Conservation (phyloP, 768 basidiomycete species). For the Ephemerocybe angulata region DNA sequence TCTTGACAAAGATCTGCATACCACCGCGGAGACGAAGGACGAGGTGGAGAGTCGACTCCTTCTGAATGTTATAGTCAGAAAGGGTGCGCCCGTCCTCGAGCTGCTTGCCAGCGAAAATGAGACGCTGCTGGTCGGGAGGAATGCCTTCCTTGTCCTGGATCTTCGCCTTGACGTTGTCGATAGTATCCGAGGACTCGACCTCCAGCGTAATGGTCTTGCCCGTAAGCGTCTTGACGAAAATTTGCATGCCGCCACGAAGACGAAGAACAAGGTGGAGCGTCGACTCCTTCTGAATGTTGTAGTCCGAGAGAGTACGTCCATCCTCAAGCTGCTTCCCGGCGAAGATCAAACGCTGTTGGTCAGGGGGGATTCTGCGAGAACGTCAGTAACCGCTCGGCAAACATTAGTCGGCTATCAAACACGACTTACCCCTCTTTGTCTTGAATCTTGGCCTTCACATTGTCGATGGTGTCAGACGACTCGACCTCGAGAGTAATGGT, state of each 20-base stretch:
- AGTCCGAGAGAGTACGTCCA: conserved; percentile 88
- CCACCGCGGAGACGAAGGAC: conserved; percentile 69
- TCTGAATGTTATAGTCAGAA: conserved; percentile 80
- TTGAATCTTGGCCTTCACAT: conserved; percentile 82
- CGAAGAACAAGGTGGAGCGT: conserved; percentile 81
- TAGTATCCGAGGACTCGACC: conserved; percentile 90
- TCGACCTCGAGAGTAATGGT: conserved; percentile 86
- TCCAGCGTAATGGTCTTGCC: conserved; percentile 93
- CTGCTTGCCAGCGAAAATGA: conserved; percentile 94
- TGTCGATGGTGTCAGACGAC: conserved; percentile 73
- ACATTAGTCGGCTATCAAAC: neutral
- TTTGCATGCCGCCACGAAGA: conserved; percentile 89
- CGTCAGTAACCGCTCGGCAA: neutral
- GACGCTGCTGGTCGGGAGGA: conserved; percentile 82
- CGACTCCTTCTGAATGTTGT: conserved; percentile 89
- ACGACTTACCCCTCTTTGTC: conserved; percentile 72
- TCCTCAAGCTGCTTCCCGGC: conserved; percentile 93
- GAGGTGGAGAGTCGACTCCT: conserved; percentile 72
- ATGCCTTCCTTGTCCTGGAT: conserved; percentile 84
- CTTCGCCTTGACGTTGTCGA: conserved; percentile 85
- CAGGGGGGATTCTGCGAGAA: conserved; percentile 58
- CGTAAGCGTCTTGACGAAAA: conserved; percentile 84
- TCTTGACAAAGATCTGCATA: conserved; percentile 74
- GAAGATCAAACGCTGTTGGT: conserved; percentile 88
- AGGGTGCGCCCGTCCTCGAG: conserved; percentile 91